phyloP scores from a whole-genome alignment of 2,329 filamentous ascomycete species.

The Alternaria incomplexa region DNA sequence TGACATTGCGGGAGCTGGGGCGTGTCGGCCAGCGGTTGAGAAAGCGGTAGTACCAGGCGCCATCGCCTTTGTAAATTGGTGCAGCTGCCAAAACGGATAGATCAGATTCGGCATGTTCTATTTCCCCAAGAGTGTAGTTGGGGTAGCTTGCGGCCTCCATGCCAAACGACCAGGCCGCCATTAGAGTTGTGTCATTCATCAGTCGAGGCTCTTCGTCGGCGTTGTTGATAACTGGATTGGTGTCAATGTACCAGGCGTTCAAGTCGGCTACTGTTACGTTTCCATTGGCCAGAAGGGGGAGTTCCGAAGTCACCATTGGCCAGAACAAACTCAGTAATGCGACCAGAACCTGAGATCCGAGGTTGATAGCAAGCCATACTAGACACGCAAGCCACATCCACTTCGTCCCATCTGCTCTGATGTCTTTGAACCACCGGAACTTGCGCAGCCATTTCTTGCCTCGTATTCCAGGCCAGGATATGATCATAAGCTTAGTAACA shows the following conservation, averaged over 20 bases:
- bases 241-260: constrained; percentile 26
- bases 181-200: too few relatives aligned
- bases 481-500: constrained; percentile 43
- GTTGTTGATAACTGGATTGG: too few relatives aligned
- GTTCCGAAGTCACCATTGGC: constrained; percentile 38
- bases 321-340: constrained; percentile 44
- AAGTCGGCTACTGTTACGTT: constrained; percentile 37
- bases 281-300: constrained; percentile 35
- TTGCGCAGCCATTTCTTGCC: constrained; percentile 30
- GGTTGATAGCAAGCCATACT: constrained; percentile 41
- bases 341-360: constrained; percentile 43
- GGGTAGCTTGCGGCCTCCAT: too few relatives aligned
- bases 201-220: too few relatives aligned
- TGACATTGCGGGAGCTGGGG: too few relatives aligned
- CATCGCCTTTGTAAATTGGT: too few relatives aligned
- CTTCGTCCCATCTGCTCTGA: constrained; percentile 37
- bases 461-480: constrained; percentile 38
- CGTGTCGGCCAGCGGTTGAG: too few relatives aligned
- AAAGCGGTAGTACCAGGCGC: too few relatives aligned
- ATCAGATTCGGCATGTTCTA: too few relatives aligned
- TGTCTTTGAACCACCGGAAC: constrained; percentile 38
- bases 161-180: too few relatives aligned
- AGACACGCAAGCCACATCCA: constrained; percentile 44
- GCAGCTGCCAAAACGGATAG: too few relatives aligned
- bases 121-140: too few relatives aligned